Evolutionary conservation across 164 flowering plant species (phyloP).

Genomic region (Chloranthus sessilifolius): DNA sequence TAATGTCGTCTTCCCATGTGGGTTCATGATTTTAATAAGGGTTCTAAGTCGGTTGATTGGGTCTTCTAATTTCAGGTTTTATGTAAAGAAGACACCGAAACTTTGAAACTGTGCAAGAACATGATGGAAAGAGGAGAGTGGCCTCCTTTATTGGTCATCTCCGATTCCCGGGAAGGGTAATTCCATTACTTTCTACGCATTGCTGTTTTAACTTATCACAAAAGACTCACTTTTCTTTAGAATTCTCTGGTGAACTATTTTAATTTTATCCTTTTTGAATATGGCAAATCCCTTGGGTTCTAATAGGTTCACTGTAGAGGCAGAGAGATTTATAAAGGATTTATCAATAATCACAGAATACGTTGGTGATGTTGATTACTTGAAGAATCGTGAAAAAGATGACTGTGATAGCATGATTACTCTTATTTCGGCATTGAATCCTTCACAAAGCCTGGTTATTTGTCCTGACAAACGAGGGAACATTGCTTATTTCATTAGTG

Average conservation of each 20-base stretch:
- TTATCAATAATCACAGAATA: slow-evolving; percentile 86
- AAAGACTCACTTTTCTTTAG: not conserved
- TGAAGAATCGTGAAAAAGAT: slow-evolving; percentile 77
- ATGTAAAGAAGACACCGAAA: slow-evolving; percentile 63
- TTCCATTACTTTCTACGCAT: not conserved
- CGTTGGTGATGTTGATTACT: slow-evolving; percentile 86
- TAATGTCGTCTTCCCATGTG: no score
- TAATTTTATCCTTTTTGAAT: no score
- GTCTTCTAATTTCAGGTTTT: slow-evolving; percentile 39
- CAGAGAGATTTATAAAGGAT: slow-evolving; percentile 72
- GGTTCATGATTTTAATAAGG: no score
- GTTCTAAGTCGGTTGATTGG: no score
- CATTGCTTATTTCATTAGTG: slow-evolving; percentile 92
- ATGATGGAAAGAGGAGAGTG: slow-evolving; percentile 92
- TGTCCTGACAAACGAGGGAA: slow-evolving; percentile 85
- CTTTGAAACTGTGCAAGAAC: slow-evolving; percentile 60
- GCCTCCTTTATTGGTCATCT: slow-evolving; percentile 85
- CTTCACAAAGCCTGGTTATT: slow-evolving; percentile 67
- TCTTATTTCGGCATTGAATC: slow-evolving; percentile 52
- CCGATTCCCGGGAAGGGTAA: slow-evolving; percentile 86
- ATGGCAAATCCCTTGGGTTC: not conserved
- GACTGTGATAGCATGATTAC: slow-evolving; percentile 91
- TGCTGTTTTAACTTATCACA: not conserved
- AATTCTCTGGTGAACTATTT: no score
- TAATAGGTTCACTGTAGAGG: slow-evolving; percentile 86